Base-by-base conservation (phyloP, 495 filamentous ascomycete genomes). In the Penicillium crystallinum region DNA sequence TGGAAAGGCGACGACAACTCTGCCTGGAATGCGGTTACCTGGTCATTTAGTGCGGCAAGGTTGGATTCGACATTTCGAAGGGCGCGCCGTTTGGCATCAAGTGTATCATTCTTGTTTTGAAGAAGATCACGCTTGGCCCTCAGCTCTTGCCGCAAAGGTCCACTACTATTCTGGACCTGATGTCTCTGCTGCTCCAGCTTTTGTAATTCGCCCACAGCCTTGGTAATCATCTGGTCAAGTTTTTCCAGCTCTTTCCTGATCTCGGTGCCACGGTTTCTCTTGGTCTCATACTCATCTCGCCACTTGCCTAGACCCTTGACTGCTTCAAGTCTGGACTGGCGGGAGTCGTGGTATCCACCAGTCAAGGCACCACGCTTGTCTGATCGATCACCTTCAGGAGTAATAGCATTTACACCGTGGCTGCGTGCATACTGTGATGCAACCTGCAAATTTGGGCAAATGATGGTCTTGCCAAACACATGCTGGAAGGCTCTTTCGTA, bases 321-420 rank as follows among this genome's bases (percentile, higher is more conserved):
- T 29, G 88, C 90, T 51, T 95, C 87, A 11, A 97, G 73, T 12
- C 91, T 82, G 0, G 92, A 97, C 41, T 81, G 81, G 21, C 86
- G 81, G 2, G 86, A 80, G 63, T 99, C 92, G 35, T 92, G 81
- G 67, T 85, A 99, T 56, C 93, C 93, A 73, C 93, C 93, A 22
- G 88, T 95, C 72, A 97, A 81, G 2, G 91, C 93, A 67, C 93
- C 93, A 56, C 91, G 85, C 73, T 91, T 96, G 69, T 97, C 91
- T 2, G 89, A 86, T 40, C 86, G 86, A 68, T 99, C 93, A 61
- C 93, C 93, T 17, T 96, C 90, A 7, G 89, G 88, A 0, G 93
- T 99, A 52, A 97, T 95, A 19, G 90, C 92, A 60, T 86, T 91
- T 33, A 97, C 85, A 25, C 86, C 87, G 54, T 97, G 91, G 50